These are phyloP conservation scores for Allium sativum DNA, from an alignment of 106 monocot genomes.

Conservation along the genomic window DNA sequence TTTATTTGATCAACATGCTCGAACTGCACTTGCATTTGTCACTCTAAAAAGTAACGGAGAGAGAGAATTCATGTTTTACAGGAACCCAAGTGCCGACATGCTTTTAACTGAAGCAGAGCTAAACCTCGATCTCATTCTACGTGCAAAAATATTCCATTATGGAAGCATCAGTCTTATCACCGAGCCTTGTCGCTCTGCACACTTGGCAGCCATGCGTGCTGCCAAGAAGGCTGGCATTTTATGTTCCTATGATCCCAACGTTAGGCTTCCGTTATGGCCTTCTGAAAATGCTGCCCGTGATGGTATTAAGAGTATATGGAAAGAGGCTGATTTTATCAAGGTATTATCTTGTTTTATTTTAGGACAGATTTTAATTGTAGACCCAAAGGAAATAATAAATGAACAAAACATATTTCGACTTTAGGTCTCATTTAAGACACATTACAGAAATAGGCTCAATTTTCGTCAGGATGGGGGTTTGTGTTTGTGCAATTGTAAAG, in stretches of 20 bases:
- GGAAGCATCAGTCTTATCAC: constrained; percentile 47
- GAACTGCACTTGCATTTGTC: constrained; percentile 17
- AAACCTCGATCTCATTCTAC: constrained; percentile 20
- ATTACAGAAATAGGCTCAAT: too few relatives aligned
- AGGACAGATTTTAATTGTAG: too few relatives aligned
- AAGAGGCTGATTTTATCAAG: constrained; percentile 60
- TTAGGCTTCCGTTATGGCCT: constrained; percentile 49
- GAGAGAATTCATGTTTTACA: constrained; percentile 23
- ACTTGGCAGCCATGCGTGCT: constrained; percentile 55
- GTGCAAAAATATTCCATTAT: constrained; percentile 54
- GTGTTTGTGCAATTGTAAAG: too few relatives aligned
- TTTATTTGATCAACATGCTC: constrained; percentile 10
- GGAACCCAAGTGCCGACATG: constrained; percentile 22
- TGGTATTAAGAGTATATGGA: constrained; percentile 53
- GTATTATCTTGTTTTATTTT: constrained; percentile 3
- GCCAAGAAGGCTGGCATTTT: constrained; percentile 47
- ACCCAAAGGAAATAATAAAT: too few relatives aligned
- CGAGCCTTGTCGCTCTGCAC: constrained; percentile 47
- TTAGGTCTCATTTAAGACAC: too few relatives aligned
- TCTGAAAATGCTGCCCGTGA: constrained; percentile 37
- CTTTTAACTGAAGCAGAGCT: constrained; percentile 14
- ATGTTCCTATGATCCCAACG: constrained; percentile 54
- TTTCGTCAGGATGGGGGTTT: too few relatives aligned
- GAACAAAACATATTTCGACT: too few relatives aligned
- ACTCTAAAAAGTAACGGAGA: constrained; percentile 12